A percentile compares a stretch with the other conserved stretches of the same genome.
These are phyloP conservation scores for Collybiopsis confluens DNA, from an alignment of 768 basidiomycete species.

Conservation along the genomic window DNA sequence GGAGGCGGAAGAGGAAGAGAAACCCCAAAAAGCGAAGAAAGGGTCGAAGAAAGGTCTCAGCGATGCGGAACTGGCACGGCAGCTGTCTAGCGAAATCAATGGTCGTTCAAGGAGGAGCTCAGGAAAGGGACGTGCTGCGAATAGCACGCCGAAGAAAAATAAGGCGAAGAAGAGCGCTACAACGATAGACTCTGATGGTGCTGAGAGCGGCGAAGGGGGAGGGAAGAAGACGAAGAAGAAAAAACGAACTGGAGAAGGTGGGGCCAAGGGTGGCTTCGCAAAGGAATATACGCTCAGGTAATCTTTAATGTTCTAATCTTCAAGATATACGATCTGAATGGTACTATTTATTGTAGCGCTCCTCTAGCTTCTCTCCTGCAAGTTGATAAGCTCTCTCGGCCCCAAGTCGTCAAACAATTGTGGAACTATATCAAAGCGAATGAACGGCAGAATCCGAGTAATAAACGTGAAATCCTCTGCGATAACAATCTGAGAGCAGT, in stretches of 20 bases:
- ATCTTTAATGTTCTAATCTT: slow-evolving; percentile 10
- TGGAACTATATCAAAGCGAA: slow-evolving; percentile 87
- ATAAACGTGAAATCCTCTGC: slow-evolving; percentile 83
- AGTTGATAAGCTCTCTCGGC: slow-evolving; percentile 69
- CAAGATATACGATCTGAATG: not conserved
- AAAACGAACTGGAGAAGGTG: slow-evolving; percentile 35
- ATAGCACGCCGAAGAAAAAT: slow-evolving; percentile 37
- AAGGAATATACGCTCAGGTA: slow-evolving; percentile 78
- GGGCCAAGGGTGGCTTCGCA: slow-evolving; percentile 69
- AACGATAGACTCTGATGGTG: slow-evolving; percentile 50
- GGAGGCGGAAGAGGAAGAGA: slow-evolving; percentile 26
- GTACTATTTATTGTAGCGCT: slow-evolving; percentile 41
- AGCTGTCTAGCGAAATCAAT: slow-evolving; percentile 68
- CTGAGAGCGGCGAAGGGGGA: slow-evolving; percentile 39
- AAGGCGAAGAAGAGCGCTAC: slow-evolving; percentile 50
- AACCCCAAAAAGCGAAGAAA: slow-evolving; percentile 46
- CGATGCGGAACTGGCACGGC: slow-evolving; percentile 69
- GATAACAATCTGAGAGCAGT: slow-evolving; percentile 69
- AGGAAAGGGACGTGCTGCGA: slow-evolving; percentile 28
- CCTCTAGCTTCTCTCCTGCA: slow-evolving; percentile 70
- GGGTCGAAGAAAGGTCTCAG: slow-evolving; percentile 45
- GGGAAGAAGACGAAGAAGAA: slow-evolving; percentile 42
- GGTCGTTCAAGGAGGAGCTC: slow-evolving; percentile 51
- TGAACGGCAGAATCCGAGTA: slow-evolving; percentile 78
- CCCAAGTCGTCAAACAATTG: slow-evolving; percentile 85